Percentiles rank a stretch among this genome's conserved stretches.
Conservation (phyloP, 306 rosid species). For the Senna siamea region DNA sequence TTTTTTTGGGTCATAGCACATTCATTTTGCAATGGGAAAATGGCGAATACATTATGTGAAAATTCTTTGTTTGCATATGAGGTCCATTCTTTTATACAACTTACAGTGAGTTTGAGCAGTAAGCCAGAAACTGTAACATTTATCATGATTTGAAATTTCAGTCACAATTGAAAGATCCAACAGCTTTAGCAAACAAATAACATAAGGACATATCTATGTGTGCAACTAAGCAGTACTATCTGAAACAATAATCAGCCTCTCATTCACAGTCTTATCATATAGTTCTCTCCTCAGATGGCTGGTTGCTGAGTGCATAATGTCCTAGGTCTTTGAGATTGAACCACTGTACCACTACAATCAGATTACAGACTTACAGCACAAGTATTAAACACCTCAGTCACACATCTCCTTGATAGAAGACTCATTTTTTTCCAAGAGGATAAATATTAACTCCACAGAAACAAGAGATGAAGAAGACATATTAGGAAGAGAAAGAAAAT, state of each 20-base stretch:
- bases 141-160: slow-evolving; percentile 24
- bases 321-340: slow-evolving; percentile 32
- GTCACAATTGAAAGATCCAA: slow-evolving; percentile 31
- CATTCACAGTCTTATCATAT: slow-evolving; percentile 12
- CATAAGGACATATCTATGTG: neutral
- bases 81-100: slow-evolving; percentile 17
- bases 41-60: slow-evolving; percentile 6
- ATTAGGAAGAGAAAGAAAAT: neutral
- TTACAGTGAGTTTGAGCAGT: neutral
- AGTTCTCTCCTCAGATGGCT: slow-evolving; percentile 22
- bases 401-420: slow-evolving; percentile 10
- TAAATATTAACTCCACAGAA: slow-evolving; percentile 19
- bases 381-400: slow-evolving; percentile 20
- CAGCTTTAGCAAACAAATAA: slow-evolving; percentile 29
- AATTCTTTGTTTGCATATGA: slow-evolving; percentile 20
- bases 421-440: slow-evolving; percentile 23
- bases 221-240: slow-evolving; percentile 29
- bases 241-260: slow-evolving; percentile 17
- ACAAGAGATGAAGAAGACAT: slow-evolving; percentile 7
- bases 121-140: slow-evolving; percentile 4
- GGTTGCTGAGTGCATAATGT: slow-evolving; percentile 26
- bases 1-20: neutral
- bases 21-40: slow-evolving; percentile 15
- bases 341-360: slow-evolving; percentile 17
- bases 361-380: slow-evolving; percentile 23